Base-by-base conservation (phyloP, 306 rosid species). In the Dryas octopetala region DNA sequence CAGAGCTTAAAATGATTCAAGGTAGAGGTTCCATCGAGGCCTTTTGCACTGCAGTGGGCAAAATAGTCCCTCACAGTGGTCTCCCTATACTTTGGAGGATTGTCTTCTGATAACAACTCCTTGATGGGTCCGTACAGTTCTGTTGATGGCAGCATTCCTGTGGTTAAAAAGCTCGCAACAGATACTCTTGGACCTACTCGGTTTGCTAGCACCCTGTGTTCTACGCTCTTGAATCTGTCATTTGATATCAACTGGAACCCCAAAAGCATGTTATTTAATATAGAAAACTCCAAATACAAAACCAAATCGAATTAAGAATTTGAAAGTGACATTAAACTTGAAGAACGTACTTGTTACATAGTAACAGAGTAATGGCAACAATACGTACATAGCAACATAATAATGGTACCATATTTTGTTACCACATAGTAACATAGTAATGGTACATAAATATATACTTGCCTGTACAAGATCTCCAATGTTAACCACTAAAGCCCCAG, bases 211-310 rank as follows among this genome's bases (percentile, higher is more conserved):
- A 79, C 81, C 50, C 81, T 71, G 59, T 83, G 83, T 14, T 83
- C 76, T 43, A 66, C 49, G n/a, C 86, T 83, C 74, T 58, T 82
- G 79, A 88, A 88, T 73, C 44, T 80, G 49, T 86, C 93, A 41
- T 88, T 88, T 14, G 90, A 63, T 58, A 53, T 16, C 40, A 70
- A 11, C 74, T 70, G 63, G 4, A 68, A 53, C 47, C 5, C 63
- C 74, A 10, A 54, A 40, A 53, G 4, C 32, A 14, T 6, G 12
- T 2, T 43, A 38, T 32, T 32, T 46, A 75, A 16, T 32, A 32
- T 32, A 15, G n/a, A 23, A 23, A 23, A 23, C 23, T 23, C 23
- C 23, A 23, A 23, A 23, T 23, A 23, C 23, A 13, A 50, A 47
- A 40, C 26, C 60, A 10, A 43, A 49, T 5, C 41, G 13, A 28